phyloP scores from a whole-genome alignment of 768 basidiomycete genomes.

The Suillus brevipes region DNA sequence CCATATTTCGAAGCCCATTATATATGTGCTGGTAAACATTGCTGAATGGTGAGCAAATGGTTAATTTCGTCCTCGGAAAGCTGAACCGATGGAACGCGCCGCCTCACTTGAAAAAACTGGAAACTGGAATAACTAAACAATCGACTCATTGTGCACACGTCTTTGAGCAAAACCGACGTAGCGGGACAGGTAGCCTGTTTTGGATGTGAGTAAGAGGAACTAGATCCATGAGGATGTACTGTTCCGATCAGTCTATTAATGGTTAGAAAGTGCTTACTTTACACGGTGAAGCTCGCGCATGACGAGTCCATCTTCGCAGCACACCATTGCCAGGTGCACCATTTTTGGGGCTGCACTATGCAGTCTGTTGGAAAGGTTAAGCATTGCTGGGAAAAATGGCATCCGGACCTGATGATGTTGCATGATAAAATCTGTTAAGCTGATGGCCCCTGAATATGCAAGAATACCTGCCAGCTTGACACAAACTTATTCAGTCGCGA shows the following conservation, averaged over 20 bases:
- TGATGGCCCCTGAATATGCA: conserved; percentile 16
- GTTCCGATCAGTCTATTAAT: not conserved
- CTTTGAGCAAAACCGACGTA: not conserved
- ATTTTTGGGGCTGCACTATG: not conserved
- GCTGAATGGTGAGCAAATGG: conserved; percentile 17
- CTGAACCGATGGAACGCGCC: conserved; percentile 4
- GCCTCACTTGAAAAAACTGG: conserved; percentile 8
- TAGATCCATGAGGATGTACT: not conserved
- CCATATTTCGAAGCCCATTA: not conserved
- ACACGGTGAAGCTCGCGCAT: not conserved
- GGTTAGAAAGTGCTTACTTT: not conserved
- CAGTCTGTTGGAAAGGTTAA: not conserved
- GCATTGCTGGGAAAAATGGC: not conserved
- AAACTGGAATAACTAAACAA: not conserved
- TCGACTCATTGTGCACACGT: not conserved
- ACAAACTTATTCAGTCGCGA: not conserved
- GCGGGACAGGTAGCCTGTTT: not conserved
- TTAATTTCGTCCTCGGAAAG: not conserved
- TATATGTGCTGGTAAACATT: not conserved
- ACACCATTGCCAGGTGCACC: not conserved
- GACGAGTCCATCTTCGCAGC: not conserved
- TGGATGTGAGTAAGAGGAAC: not conserved
- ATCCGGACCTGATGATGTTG: not conserved
- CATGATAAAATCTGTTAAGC: not conserved
- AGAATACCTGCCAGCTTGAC: conserved; percentile 15